Evolutionary conservation across 2,329 filamentous ascomycete genomes (phyloP).

Genomic region (Paecilomyces variotii): DNA sequence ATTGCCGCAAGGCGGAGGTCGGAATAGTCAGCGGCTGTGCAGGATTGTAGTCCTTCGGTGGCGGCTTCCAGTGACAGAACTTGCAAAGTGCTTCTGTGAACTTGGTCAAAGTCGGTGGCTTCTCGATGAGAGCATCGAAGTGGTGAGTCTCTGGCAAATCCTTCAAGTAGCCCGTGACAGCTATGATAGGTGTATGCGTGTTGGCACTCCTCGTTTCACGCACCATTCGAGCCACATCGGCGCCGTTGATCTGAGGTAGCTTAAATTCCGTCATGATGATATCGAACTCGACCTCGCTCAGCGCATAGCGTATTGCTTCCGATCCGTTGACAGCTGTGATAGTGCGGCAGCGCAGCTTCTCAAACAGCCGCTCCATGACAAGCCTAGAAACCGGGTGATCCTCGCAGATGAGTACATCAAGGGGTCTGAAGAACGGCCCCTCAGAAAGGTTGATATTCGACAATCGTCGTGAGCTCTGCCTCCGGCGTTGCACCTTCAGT

Average conservation of each 20-base stretch:
- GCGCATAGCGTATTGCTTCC: slow-evolving; percentile 85
- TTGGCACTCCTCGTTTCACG: slow-evolving; percentile 94
- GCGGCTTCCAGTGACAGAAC: slow-evolving; percentile 88
- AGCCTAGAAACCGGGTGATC: slow-evolving; percentile 94
- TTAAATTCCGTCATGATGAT: slow-evolving; percentile 98
- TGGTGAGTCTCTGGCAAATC: slow-evolving; percentile 91
- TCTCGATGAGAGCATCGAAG: slow-evolving; percentile 92
- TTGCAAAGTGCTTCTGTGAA: slow-evolving; percentile 78
- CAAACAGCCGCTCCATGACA: slow-evolving; percentile 97
- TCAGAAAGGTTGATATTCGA: slow-evolving; percentile 84
- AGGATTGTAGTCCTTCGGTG: slow-evolving; percentile 49
- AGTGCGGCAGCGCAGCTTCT: slow-evolving; percentile 89
- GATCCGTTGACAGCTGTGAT: slow-evolving; percentile 85
- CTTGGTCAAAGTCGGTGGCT: slow-evolving; percentile 89
- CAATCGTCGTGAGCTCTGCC: slow-evolving; percentile 90
- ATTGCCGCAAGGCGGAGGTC: slow-evolving; percentile 55
- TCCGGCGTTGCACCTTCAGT: slow-evolving; percentile 80
- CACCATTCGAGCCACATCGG: slow-evolving; percentile 95
- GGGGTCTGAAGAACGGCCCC: slow-evolving; percentile 75
- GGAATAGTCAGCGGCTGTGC: slow-evolving; percentile 53
- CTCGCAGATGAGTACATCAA: slow-evolving; percentile 94
- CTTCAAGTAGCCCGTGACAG: slow-evolving; percentile 96
- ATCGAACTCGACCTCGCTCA: slow-evolving; percentile 97
- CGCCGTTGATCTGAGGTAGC: slow-evolving; percentile 86
- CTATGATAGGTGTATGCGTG: slow-evolving; percentile 87